phyloP scores from a whole-genome alignment of 73 alveolate species.

The Uronychia binucleata region DNA sequence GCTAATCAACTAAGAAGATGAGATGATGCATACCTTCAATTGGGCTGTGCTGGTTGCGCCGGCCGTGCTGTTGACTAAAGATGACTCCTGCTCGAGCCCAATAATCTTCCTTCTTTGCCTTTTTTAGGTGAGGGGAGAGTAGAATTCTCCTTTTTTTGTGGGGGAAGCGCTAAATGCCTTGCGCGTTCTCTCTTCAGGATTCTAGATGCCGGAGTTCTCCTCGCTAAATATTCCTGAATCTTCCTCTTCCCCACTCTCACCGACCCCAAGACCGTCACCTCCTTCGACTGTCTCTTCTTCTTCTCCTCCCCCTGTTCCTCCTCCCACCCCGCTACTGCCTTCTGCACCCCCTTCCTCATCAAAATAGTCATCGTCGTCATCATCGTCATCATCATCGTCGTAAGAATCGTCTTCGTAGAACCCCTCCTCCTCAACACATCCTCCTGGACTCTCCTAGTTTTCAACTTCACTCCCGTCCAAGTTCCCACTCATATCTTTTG shows the following conservation, averaged over 20 bases:
- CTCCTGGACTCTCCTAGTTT: neutral
- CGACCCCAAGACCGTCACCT: neutral
- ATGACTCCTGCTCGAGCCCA: too few relatives aligned
- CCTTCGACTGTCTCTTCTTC: neutral
- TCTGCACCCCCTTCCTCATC: too few relatives aligned
- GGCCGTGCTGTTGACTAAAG: too few relatives aligned
- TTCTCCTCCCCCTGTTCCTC: neutral
- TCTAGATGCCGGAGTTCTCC: neutral
- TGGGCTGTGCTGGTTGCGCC: too few relatives aligned
- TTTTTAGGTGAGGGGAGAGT: too few relatives aligned
- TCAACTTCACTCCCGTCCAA: neutral
- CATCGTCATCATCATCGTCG: neutral
- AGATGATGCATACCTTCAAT: too few relatives aligned
- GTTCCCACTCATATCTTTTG: neutral
- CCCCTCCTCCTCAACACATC: neutral
- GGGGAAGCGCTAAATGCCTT: too few relatives aligned
- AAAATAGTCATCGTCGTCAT: neutral
- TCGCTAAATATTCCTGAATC: neutral
- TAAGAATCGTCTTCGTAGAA: neutral
- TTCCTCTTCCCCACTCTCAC: neutral
- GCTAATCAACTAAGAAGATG: too few relatives aligned
- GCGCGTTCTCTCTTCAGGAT: too few relatives aligned
- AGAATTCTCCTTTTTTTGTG: too few relatives aligned
- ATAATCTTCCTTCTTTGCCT: too few relatives aligned
- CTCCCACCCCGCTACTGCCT: too few relatives aligned